Conservation (phyloP, 2,329 filamentous ascomycete species). For the Waltergamsia citrina region DNA sequence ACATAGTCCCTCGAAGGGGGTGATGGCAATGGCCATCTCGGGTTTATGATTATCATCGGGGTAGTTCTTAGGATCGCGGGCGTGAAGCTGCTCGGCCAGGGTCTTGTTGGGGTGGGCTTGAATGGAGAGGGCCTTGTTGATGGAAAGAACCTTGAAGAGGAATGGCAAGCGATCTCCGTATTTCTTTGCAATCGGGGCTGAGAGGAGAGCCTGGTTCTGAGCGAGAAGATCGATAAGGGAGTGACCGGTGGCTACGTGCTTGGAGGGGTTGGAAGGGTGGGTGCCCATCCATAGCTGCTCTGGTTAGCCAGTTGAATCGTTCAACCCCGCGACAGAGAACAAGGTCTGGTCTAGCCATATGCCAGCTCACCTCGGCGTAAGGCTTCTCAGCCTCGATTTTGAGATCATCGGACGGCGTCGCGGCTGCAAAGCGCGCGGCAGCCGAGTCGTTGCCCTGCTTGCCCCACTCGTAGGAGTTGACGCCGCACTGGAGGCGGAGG, state of each 20-base stretch:
- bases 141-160: constrained; percentile 94
- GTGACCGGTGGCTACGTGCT: constrained; percentile 74
- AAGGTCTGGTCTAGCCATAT: background rate
- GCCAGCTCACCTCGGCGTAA: constrained; percentile 70
- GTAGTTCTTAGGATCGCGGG: constrained; percentile 84
- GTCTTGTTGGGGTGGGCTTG: constrained; percentile 96
- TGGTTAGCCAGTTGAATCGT: constrained; percentile 1
- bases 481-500: constrained; percentile 78
- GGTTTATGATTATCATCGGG: constrained; percentile 99
- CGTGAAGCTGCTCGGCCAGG: constrained; percentile 76
- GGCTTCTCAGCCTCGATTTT: constrained; percentile 77
- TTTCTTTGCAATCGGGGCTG: constrained; percentile 58
- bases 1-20: constrained; percentile 90
- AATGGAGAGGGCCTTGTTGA: constrained; percentile 92
- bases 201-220: constrained; percentile 78
- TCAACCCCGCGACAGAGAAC: background rate
- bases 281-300: constrained; percentile 95
- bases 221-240: constrained; percentile 79
- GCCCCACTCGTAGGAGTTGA: constrained; percentile 99
- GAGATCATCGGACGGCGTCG: constrained; percentile 68
- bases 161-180: constrained; percentile 85
- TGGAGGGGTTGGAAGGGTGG: constrained; percentile 91
- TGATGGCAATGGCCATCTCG: constrained; percentile 98
- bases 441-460: constrained; percentile 84
- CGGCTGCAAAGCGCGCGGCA: constrained; percentile 80